Base-by-base conservation (phyloP, 1,284 basidiomycete genomes). In the Trametes polyzona region DNA sequence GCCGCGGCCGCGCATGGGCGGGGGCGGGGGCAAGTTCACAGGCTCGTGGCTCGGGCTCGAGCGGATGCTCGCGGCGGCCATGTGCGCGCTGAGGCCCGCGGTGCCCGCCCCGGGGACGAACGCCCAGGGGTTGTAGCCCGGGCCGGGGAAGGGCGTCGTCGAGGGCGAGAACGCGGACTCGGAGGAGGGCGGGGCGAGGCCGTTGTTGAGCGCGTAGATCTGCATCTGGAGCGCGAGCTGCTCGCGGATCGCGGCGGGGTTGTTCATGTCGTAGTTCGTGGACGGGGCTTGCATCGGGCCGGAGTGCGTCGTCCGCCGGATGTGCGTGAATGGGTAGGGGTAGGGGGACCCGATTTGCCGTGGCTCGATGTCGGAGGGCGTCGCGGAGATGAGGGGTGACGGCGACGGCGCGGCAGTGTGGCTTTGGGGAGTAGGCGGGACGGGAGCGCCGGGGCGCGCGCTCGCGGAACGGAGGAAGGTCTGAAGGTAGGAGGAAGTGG, bases 11-110 rank as follows among this genome's bases (percentile, higher is more conserved):
- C 76, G 72, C 39, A 68, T 60, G 3, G 67, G 68, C 24, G 67
- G 69, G 7, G 79, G 73, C n/a, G 79, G 75, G 2, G 86, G 84
- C 9, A 87, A 66, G 24, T 71, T 71, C 17, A 91, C 73, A 0
- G 87, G 88, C 65, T 90, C 84, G 64, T 91, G 87, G 64, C 87
- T 90, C 5, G 89, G 89, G 66, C 87, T 90, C 3, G 86, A 88
- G 54, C 82, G 83, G 57, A 89, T 74, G 59, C 88, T 90, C 71
- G 80, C 81, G 4, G 75, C 60, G 5, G 37, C 55, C 27, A 53
- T 44, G 29, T 54, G 53, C 9, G 41, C 74, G 47, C 80, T 74
- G 24, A 75, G 72, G 57, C 55, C 68, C 41, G 46, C 58, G 11
- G 60, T 59, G 19, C 61, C 64, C 9, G 80, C 82, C 26, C 62